Base-by-base conservation (phyloP, 1,284 basidiomycete genomes). In the Cryptococcus jaspeensis region DNA sequence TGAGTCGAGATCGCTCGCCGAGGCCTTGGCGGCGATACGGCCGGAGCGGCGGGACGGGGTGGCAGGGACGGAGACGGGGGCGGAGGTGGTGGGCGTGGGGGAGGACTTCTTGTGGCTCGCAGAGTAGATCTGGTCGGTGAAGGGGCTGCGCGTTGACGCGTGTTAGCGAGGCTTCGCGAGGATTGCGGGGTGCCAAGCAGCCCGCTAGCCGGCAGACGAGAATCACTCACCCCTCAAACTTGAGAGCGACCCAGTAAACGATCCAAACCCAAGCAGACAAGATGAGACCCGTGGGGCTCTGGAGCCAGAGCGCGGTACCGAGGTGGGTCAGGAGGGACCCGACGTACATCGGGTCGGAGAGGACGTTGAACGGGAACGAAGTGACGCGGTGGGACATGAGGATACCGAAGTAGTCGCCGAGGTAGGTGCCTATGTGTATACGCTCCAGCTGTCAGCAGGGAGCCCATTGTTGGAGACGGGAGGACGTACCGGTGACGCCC, bases 391-490 rank as follows among this genome's bases (percentile, higher is more conserved):
- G 82, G 72, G 92, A 87, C 92, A 97, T 96, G 53, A 98, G 81
- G 67, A 98, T 98, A n/a, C 95, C 95, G 78, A 97, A 99, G 80
- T 98, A 98, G 79, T 98, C 95, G 5, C 95, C 93, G 45, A 97
- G 84, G 81, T 92, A 94, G 1, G 91, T 94, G 44, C 78, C 78
- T 75, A 55, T 1, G 46, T 16, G 6, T 35, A 25, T 9, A 20
- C 16, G 18, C 9, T 20, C 13, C 36, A 18, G 28, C 9, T 45
- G 9, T 35, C 8, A n/a, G n/a, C n/a, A n/a, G 18, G 28, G 44
- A 37, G 5, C 5, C 7, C 18, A 20, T 5, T 25, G n/a, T 47
- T 5, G 23, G 16, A 11, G 28, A 3, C 6, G 20, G 16, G 13
- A 22, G 7, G 70, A 80, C 59, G 67, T 75, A 56, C 93, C 94